Conservation (phyloP, 306 rosid genomes). For the Prunus armeniaca region DNA sequence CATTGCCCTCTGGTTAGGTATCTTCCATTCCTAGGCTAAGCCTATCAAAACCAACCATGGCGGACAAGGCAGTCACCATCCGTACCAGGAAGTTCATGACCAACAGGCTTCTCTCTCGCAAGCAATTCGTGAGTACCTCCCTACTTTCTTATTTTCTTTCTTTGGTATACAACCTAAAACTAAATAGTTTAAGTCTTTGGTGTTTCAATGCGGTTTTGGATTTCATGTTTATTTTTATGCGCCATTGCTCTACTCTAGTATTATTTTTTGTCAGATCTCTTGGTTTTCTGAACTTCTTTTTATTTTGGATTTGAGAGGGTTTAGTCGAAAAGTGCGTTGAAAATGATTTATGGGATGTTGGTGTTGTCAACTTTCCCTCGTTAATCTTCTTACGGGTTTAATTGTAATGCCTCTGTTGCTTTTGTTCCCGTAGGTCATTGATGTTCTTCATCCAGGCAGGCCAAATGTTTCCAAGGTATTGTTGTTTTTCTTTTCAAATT, state of each 20-base stretch:
- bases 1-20: constrained; percentile 6
- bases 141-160: not conserved
- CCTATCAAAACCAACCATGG: constrained; percentile 47
- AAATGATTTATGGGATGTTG: not conserved
- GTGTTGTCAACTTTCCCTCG: not conserved
- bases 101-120: constrained; percentile 82
- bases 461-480: constrained; percentile 86
- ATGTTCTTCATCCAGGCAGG: constrained; percentile 92
- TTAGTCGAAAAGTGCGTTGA: not conserved
- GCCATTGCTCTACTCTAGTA: not conserved
- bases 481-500: not conserved
- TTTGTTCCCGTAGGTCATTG: constrained; percentile 51
- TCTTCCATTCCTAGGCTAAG: not conserved
- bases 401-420: not conserved
- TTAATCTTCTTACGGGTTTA: not conserved
- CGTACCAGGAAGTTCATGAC: constrained; percentile 93
- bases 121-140: constrained; percentile 72
- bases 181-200: not conserved
- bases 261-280: not conserved
- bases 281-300: too few relatives aligned
- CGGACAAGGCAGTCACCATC: constrained; percentile 85
- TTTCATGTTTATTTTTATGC: not conserved
- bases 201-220: not conserved
- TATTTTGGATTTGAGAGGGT: not conserved
- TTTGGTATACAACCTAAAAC: not conserved